Conservation (phyloP, 768 basidiomycete species). For the Lactarius evosmus region DNA sequence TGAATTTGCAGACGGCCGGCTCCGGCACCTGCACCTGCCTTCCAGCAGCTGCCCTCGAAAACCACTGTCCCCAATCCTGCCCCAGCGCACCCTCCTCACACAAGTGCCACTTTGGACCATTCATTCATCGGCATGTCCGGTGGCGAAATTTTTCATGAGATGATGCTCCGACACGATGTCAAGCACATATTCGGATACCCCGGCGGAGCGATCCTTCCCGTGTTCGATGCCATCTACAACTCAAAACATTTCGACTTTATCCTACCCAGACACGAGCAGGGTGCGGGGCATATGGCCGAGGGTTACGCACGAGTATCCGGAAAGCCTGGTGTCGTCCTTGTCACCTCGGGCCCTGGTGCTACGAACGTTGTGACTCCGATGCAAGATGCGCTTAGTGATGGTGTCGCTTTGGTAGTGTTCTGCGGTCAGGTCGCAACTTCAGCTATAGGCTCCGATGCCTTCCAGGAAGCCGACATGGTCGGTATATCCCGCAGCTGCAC, state of each 20-base stretch:
- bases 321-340: slow-evolving; percentile 95
- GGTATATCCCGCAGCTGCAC: slow-evolving; percentile 97
- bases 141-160: slow-evolving; percentile 98
- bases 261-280: slow-evolving; percentile 95
- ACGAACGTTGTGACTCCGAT: slow-evolving; percentile 98
- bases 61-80: slow-evolving; percentile 39
- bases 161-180: slow-evolving; percentile 97
- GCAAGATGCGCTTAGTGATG: slow-evolving; percentile 96
- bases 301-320: slow-evolving; percentile 98
- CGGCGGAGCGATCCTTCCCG: slow-evolving; percentile 95
- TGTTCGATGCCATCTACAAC: slow-evolving; percentile 99
- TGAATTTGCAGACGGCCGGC: slow-evolving; percentile 51
- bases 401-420: slow-evolving; percentile 92
- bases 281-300: slow-evolving; percentile 98
- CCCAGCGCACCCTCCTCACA: slow-evolving; percentile 37
- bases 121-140: slow-evolving; percentile 94
- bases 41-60: slow-evolving; percentile 48
- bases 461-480: slow-evolving; percentile 97
- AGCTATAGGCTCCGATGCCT: slow-evolving; percentile 98
- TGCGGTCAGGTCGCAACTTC: slow-evolving; percentile 98
- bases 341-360: slow-evolving; percentile 96
- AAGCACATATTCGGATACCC: slow-evolving; percentile 98
- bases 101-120: slow-evolving; percentile 59
- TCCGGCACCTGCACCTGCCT: slow-evolving; percentile 56
- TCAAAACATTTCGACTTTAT: slow-evolving; percentile 94